phyloP scores from a whole-genome alignment of 2,329 filamentous ascomycete genomes.

The Penicillium sp. region DNA sequence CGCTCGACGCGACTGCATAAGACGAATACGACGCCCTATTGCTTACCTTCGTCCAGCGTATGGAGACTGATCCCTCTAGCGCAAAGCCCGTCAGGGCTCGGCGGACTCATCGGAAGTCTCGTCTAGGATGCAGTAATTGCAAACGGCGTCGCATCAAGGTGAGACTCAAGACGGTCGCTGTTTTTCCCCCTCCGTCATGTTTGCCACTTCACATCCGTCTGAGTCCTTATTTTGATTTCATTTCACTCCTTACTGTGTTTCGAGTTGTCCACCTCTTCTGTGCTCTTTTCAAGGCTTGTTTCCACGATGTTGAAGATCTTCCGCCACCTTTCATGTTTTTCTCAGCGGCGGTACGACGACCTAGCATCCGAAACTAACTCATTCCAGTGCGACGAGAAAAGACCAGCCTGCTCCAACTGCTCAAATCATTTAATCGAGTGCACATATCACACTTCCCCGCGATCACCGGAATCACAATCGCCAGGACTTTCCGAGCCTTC shows the following conservation, averaged over 20 bases:
- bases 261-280: neutral
- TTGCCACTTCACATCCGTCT: too few species aligned
- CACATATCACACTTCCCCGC: slow-evolving; percentile 11
- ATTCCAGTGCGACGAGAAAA: slow-evolving; percentile 35
- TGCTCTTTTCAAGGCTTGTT: neutral
- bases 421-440: slow-evolving; percentile 28
- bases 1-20: slow-evolving; percentile 6
- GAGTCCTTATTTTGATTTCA: neutral
- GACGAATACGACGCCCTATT: slow-evolving; percentile 14
- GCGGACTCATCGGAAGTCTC: slow-evolving; percentile 35
- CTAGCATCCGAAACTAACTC: neutral
- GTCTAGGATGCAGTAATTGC: slow-evolving; percentile 33
- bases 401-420: slow-evolving; percentile 32
- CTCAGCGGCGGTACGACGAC: neutral
- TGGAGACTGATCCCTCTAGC: slow-evolving; percentile 2
- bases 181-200: too few species aligned
- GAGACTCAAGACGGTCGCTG: slow-evolving; percentile 1
- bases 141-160: slow-evolving; percentile 38
- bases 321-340: slow-evolving; percentile 3
- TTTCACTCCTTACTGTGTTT: neutral
- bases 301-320: neutral
- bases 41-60: neutral
- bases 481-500: neutral
- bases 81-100: slow-evolving; percentile 17
- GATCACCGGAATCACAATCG: slow-evolving; percentile 8